A percentile compares a stretch with the other conserved stretches of the same genome.
Conservation (phyloP, 768 basidiomycete species). For the Naganishia kalamii region DNA sequence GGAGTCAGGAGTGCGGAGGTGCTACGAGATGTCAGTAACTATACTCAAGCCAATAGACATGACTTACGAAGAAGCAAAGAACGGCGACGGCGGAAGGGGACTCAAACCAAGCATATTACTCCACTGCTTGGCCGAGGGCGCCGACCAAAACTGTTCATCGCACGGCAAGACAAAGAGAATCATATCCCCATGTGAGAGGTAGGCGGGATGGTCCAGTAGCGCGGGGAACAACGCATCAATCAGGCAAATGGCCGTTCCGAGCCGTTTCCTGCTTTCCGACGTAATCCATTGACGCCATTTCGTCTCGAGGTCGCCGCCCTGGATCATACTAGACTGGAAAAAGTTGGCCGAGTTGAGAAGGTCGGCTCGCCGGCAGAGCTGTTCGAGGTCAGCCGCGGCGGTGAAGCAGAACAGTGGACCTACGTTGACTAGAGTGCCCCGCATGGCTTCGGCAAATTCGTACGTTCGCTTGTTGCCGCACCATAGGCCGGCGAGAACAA, state of each 20-base stretch:
- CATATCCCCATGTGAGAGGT: slow-evolving; percentile 19
- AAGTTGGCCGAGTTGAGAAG: slow-evolving; percentile 8
- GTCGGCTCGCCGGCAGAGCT: slow-evolving; percentile 20
- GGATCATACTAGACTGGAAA: not conserved
- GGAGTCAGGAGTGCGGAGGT: slow-evolving; percentile 13
- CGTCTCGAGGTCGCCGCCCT: not conserved
- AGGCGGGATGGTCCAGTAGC: slow-evolving; percentile 17
- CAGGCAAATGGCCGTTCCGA: slow-evolving; percentile 12
- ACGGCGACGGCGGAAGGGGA: slow-evolving; percentile 15
- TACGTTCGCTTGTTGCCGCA: slow-evolving; percentile 22
- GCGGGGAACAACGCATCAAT: slow-evolving; percentile 19
- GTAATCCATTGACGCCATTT: slow-evolving; percentile 15
- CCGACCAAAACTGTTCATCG: slow-evolving; percentile 13
- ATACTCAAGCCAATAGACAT: too few relatives aligned
- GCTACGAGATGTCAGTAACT: not conserved
- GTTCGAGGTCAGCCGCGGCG: not conserved
- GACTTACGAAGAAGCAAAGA: slow-evolving; percentile 19
- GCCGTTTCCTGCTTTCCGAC: slow-evolving; percentile 16
- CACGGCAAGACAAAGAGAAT: slow-evolving; percentile 14
- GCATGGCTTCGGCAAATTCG: slow-evolving; percentile 19
- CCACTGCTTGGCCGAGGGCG: slow-evolving; percentile 15
- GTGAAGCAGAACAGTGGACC: not conserved
- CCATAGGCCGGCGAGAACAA: slow-evolving; percentile 18
- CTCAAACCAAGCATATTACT: slow-evolving; percentile 17
- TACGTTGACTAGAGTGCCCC: slow-evolving; percentile 18